These are phyloP conservation scores for Mesotaenium endlicherianum DNA, from an alignment of 139 green algal species.

Conservation along the genomic window DNA sequence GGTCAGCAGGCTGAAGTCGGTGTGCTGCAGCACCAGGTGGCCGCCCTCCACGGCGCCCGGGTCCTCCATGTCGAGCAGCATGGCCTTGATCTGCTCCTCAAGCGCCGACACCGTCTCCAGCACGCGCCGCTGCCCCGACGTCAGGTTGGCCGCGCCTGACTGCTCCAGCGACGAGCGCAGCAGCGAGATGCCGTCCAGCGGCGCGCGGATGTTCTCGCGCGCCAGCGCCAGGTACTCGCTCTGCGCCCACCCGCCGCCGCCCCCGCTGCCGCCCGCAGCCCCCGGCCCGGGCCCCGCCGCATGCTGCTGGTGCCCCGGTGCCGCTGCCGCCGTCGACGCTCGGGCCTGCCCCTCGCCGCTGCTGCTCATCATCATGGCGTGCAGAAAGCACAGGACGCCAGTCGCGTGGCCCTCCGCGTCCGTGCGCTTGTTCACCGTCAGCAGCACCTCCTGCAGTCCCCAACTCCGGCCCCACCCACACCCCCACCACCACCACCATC, in stretches of 20 bases:
- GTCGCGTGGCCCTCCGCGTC: slow-evolving; percentile 6
- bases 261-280: not conserved
- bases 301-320: no score
- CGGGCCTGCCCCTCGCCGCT: no score
- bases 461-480: no score
- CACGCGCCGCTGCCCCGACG: not conserved
- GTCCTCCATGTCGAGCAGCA: not conserved
- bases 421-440: not conserved
- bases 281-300: no score
- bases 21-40: not conserved
- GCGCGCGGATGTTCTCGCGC: not conserved
- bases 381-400: slow-evolving; percentile 33
- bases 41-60: not conserved
- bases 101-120: not conserved
- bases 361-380: no score
- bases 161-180: not conserved
- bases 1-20: not conserved
- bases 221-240: not conserved
- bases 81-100: slow-evolving; percentile 13
- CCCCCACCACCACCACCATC: no score
- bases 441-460: not conserved
- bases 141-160: not conserved
- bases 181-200: slow-evolving; percentile 2
- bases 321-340: not conserved
- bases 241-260: no score